These are phyloP conservation scores for Lumnitzera racemosa DNA, from an alignment of 345 rosid species.

Conservation along the genomic window DNA sequence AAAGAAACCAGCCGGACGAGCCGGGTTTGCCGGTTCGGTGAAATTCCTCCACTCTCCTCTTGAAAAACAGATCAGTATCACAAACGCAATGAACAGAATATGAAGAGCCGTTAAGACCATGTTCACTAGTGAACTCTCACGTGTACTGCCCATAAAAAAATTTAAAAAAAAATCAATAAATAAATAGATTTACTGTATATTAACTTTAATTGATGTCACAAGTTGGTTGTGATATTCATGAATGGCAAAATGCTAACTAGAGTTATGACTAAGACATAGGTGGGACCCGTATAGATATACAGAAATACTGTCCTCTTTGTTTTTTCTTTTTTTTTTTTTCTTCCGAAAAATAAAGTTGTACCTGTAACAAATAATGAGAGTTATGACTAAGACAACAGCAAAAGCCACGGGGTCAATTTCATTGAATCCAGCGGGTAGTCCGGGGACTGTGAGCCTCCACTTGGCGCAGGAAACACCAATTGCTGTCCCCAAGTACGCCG, in stretches of 20 bases:
- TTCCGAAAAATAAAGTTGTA: neutral
- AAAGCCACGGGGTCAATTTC: slow-evolving; percentile 65
- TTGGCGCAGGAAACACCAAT: slow-evolving; percentile 62
- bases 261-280: no score
- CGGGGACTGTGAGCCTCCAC: slow-evolving; percentile 48
- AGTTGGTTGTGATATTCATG: no score
- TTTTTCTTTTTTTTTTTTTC: no score
- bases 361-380: slow-evolving; percentile 70
- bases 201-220: no score
- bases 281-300: no score
- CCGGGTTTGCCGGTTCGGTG: slow-evolving; percentile 35
- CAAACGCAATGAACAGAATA: slow-evolving; percentile 63
- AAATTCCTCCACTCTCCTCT: slow-evolving; percentile 65
- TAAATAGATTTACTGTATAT: no score
- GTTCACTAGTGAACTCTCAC: slow-evolving; percentile 78
- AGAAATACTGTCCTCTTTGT: no score
- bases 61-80: slow-evolving; percentile 66
- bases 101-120: slow-evolving; percentile 69
- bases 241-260: neutral
- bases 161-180: neutral
- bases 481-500: slow-evolving; percentile 62
- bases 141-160: slow-evolving; percentile 29
- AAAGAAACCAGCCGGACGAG: slow-evolving; percentile 57
- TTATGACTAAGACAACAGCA: slow-evolving; percentile 41
- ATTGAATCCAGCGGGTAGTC: slow-evolving; percentile 68